These are phyloP conservation scores for Amaranthus cruentus DNA, from an alignment of 148 eudicot genomes.

Conservation along the genomic window DNA sequence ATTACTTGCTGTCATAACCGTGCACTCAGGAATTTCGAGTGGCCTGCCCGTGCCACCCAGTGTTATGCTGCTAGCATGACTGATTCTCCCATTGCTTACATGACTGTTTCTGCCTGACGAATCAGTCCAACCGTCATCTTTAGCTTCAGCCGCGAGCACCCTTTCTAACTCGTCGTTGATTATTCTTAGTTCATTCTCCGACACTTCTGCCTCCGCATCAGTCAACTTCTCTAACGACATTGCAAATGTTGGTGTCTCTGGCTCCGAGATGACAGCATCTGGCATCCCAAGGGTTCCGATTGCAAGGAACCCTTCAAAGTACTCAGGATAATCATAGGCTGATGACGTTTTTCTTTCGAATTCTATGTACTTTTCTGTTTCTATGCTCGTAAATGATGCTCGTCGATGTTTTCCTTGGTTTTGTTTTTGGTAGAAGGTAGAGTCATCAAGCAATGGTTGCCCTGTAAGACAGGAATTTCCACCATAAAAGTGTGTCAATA, in stretches of 20 bases:
- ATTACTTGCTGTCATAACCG: constrained; percentile 31
- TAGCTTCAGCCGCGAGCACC: constrained; percentile 62
- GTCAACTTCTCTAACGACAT: constrained; percentile 58
- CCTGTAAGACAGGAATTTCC: constrained; percentile 37
- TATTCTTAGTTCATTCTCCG: constrained; percentile 62
- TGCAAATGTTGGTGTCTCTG: constrained; percentile 74
- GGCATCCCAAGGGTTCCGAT: constrained; percentile 85
- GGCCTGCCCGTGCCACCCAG: constrained; percentile 47
- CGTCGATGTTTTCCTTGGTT: constrained; percentile 33
- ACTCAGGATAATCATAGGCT: constrained; percentile 40
- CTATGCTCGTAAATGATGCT: constrained; percentile 53
- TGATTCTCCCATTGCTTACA: constrained; percentile 64
- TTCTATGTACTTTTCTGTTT: constrained; percentile 37
- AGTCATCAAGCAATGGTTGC: constrained; percentile 49
- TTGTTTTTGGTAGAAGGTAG: constrained; percentile 43
- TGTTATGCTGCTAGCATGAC: constrained; percentile 66
- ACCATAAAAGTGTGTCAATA: neutral
- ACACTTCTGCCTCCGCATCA: constrained; percentile 57
- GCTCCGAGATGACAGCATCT: constrained; percentile 39
- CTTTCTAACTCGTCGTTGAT: constrained; percentile 79
- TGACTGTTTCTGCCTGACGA: constrained; percentile 75
- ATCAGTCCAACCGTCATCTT: constrained; percentile 47
- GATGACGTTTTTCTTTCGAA: constrained; percentile 45
- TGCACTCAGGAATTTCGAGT: constrained; percentile 43
- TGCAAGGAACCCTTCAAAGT: constrained; percentile 84